phyloP scores from a whole-genome alignment of 2,329 filamentous ascomycete species.

The Tolypocladium sp. region DNA sequence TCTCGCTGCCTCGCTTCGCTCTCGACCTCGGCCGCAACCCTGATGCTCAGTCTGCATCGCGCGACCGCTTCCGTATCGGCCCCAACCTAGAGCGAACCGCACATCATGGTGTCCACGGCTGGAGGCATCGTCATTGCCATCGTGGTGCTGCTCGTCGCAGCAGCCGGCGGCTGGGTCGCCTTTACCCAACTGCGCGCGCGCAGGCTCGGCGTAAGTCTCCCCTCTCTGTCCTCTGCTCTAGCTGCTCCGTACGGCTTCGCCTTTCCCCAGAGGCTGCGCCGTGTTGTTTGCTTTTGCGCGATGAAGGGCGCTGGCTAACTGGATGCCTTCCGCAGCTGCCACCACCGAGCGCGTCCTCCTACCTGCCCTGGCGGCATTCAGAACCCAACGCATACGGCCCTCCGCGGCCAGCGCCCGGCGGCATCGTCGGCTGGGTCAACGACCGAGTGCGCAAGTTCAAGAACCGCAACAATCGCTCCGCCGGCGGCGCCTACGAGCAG shows the following conservation, averaged over 20 bases:
- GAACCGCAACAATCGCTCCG: slow-evolving; percentile 56
- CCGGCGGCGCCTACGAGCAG: slow-evolving; percentile 65
- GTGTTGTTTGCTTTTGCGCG: not conserved
- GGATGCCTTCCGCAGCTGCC: slow-evolving; percentile 43
- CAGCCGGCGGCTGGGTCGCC: slow-evolving; percentile 55
- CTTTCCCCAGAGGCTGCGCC: not conserved
- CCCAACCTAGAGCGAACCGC: not conserved
- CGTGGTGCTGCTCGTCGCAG: slow-evolving; percentile 49
- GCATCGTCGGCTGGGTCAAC: slow-evolving; percentile 64
- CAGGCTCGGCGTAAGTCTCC: slow-evolving; percentile 54
- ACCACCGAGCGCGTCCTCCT: slow-evolving; percentile 55
- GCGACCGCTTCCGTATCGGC: not conserved
- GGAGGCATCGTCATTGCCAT: slow-evolving; percentile 68
- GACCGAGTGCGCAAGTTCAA: slow-evolving; percentile 55
- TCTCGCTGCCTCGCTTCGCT: not conserved
- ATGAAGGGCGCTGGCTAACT: not conserved
- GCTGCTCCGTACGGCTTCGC: not conserved
- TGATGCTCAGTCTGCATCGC: not conserved
- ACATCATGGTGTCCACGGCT: slow-evolving; percentile 45
- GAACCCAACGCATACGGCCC: slow-evolving; percentile 35
- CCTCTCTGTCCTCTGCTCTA: not conserved
- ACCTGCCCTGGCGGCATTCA: slow-evolving; percentile 59
- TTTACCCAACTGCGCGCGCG: slow-evolving; percentile 66
- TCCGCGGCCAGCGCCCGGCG: slow-evolving; percentile 47
- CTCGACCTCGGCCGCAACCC: not conserved